Conservation (phyloP, 163 green algal species). For the Chlamydomonas reinhardtii region DNA sequence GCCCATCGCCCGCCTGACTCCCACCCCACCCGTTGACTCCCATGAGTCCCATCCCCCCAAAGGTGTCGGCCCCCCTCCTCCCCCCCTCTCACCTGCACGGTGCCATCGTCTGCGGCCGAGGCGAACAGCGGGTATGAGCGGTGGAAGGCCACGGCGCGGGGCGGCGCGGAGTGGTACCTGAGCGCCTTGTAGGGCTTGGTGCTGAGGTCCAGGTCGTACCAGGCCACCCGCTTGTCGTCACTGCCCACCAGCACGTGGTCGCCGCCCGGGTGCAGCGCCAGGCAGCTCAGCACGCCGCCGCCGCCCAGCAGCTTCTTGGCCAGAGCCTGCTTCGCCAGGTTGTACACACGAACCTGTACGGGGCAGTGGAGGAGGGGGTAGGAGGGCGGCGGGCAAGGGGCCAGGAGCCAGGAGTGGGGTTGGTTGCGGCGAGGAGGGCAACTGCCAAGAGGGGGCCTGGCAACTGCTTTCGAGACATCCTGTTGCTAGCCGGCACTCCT, state of each 20-base stretch:
- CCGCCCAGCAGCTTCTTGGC: conserved; percentile 91
- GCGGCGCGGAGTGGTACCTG: conserved; percentile 80
- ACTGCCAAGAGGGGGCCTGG: neutral
- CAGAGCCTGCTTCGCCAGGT: conserved; percentile 86
- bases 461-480: too few relatives aligned
- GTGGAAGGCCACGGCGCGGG: conserved; percentile 91
- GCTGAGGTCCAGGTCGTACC: conserved; percentile 97
- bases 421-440: too few relatives aligned
- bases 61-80: too few relatives aligned
- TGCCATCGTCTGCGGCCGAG: conserved; percentile 90
- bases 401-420: too few relatives aligned
- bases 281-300: conserved; percentile 79
- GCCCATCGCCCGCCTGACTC: too few relatives aligned
- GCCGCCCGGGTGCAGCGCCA: conserved; percentile 88
- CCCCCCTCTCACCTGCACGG: conserved; percentile 70
- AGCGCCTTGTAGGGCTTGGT: conserved; percentile 93
- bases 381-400: neutral
- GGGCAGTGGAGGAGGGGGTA: neutral
- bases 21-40: too few relatives aligned
- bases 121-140: conserved; percentile 95
- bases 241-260: conserved; percentile 96
- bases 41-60: too few relatives aligned
- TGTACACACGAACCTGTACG: conserved; percentile 81
- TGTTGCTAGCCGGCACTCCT: too few relatives aligned
- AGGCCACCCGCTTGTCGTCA: conserved; percentile 82